phyloP scores from a whole-genome alignment of 768 basidiomycete species.

The Kwoniella europaea region DNA sequence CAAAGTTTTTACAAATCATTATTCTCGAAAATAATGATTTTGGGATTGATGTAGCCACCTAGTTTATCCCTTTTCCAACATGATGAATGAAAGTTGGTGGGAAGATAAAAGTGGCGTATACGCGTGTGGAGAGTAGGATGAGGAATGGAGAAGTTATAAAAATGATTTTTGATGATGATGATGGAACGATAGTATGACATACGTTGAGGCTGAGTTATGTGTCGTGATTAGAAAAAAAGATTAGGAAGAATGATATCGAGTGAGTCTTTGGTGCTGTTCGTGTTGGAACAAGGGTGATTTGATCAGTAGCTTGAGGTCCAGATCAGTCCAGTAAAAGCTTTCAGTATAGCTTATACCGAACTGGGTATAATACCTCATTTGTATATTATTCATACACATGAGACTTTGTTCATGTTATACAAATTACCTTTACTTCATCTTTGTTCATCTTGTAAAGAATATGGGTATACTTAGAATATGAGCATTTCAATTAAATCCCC shows the following conservation, averaged over 20 bases:
- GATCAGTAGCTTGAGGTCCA: not conserved
- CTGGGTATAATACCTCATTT: not conserved
- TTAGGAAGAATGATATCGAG: too few species aligned
- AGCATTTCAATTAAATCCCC: slow-evolving; percentile 38
- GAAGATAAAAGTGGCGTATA: slow-evolving; percentile 49
- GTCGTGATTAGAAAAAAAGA: too few species aligned
- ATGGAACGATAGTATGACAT: not conserved
- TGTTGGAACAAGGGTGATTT: too few species aligned
- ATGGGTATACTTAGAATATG: slow-evolving; percentile 10
- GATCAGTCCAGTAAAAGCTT: too few species aligned
- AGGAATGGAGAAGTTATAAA: too few species aligned
- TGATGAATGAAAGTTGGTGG: slow-evolving; percentile 27
- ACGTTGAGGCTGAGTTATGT: not conserved
- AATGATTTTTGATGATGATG: not conserved
- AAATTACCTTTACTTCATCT: too few species aligned
- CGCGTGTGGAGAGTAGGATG: not conserved
- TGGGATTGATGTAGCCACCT: slow-evolving; percentile 46
- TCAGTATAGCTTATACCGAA: too few species aligned
- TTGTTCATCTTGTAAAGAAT: too few species aligned
- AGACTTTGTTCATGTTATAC: not conserved
- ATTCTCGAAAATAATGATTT: slow-evolving; percentile 14
- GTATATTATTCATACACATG: not conserved
- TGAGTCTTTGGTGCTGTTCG: too few species aligned
- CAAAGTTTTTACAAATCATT: not conserved
- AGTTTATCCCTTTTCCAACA: slow-evolving; percentile 48